Evolutionary conservation across 768 basidiomycete genomes (phyloP).

Genomic region (Lactarius indigo): DNA sequence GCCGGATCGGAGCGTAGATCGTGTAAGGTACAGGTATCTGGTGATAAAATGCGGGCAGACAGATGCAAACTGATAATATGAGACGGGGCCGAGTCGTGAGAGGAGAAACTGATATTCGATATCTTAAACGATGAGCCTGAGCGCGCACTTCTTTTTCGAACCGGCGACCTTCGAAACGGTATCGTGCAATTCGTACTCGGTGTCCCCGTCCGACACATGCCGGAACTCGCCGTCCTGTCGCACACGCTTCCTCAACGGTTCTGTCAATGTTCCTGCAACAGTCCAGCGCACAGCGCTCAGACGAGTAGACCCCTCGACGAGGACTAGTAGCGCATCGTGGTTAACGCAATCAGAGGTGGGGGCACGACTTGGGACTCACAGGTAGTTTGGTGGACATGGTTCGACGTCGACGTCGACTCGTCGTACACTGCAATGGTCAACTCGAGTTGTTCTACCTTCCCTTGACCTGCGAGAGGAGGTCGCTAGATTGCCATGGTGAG

Average conservation of each 20-base stretch:
- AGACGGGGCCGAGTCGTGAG: neutral
- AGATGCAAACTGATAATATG: neutral
- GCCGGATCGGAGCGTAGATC: neutral
- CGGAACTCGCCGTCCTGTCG: slow-evolving; percentile 7
- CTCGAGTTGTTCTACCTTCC: neutral
- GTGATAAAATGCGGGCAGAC: neutral
- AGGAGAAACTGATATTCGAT: neutral
- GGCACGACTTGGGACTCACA: neutral
- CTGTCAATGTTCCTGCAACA: neutral
- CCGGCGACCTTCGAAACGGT: neutral
- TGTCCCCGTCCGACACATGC: neutral
- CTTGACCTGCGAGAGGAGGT: neutral
- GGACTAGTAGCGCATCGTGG: neutral
- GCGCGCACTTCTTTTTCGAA: neutral
- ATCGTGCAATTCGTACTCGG: neutral
- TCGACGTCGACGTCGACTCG: neutral
- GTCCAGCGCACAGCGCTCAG: slow-evolving; percentile 15
- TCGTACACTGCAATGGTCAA: slow-evolving; percentile 3
- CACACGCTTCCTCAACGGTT: neutral
- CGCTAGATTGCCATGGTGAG: neutral
- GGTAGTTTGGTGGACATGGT: neutral
- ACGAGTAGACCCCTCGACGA: slow-evolving; percentile 8
- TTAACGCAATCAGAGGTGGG: neutral
- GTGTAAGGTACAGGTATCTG: neutral
- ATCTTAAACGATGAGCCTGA: slow-evolving; percentile 4